These are phyloP conservation scores for Hordeum pubiflorum DNA, from an alignment of 202 grass and related monocot genomes.

Conservation along the genomic window DNA sequence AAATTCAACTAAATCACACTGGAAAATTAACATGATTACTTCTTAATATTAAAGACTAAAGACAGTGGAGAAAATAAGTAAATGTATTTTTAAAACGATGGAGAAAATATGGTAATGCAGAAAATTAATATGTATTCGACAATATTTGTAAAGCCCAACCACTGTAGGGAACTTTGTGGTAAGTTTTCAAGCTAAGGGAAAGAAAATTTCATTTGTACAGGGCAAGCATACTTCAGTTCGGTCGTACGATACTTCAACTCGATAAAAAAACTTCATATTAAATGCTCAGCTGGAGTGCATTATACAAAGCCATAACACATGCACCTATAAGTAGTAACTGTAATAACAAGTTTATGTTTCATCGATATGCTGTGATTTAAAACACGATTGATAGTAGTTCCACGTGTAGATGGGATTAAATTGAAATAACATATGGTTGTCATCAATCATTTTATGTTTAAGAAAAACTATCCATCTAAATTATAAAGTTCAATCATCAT, in stretches of 20 bases:
- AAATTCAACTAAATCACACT: background rate
- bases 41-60: background rate
- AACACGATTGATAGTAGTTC: background rate
- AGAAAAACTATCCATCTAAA: background rate
- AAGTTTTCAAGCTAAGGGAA: background rate
- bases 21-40: background rate
- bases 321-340: background rate
- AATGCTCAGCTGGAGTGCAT: background rate
- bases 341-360: background rate
- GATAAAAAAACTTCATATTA: background rate
- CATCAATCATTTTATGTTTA: background rate
- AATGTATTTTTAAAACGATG: background rate
- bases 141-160: background rate
- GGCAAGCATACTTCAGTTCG: background rate
- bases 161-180: background rate
- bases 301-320: background rate
- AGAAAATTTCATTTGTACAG: background rate
- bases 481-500: background rate
- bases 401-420: background rate
- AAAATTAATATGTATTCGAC: background rate
- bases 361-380: background rate
- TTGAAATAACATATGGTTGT: background rate
- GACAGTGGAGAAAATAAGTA: background rate
- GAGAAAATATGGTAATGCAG: background rate
- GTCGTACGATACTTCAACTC: background rate